Percentiles rank a stretch among this genome's conserved stretches.
Conservation (phyloP, 192 early-diverging fungal species). For the Allomyces javanicus region DNA sequence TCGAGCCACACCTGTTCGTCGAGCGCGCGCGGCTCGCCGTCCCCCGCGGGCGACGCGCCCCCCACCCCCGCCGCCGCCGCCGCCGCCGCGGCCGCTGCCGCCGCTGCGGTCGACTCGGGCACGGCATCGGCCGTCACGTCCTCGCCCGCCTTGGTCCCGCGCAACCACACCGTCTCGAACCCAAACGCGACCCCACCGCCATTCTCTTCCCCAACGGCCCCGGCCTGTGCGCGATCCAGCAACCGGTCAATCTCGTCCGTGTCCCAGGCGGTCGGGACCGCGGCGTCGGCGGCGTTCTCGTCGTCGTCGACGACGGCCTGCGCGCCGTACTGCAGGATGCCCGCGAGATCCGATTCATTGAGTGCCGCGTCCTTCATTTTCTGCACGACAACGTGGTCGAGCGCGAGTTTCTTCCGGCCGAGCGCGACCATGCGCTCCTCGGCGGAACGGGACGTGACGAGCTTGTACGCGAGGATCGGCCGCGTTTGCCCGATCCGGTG, state of each 20-base stretch:
- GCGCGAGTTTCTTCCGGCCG: neutral
- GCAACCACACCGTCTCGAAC: no score
- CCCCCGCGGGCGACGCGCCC: no score
- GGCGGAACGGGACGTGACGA: neutral
- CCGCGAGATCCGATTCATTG: neutral
- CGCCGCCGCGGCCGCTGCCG: no score
- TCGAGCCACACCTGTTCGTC: no score
- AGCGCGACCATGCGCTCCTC: neutral
- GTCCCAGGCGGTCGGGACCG: neutral
- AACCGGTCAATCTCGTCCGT: neutral
- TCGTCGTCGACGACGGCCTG: neutral
- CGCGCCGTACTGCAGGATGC: neutral
- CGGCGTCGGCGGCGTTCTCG: neutral
- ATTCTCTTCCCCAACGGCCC: neutral
- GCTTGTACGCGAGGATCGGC: slow-evolving; percentile 18
- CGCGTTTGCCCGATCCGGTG: slow-evolving; percentile 54
- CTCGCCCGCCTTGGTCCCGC: no score
- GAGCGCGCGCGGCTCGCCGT: no score
- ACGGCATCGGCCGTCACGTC: no score
- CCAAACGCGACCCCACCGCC: neutral
- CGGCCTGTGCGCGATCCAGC: neutral
- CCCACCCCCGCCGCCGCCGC: no score
- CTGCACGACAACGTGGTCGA: neutral
- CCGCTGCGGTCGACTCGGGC: no score
- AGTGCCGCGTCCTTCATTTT: neutral